Percentiles rank a stretch among this genome's conserved stretches.
Evolutionary conservation across 163 green algal genomes (phyloP).

Genomic region (Chloroidium sp.): DNA sequence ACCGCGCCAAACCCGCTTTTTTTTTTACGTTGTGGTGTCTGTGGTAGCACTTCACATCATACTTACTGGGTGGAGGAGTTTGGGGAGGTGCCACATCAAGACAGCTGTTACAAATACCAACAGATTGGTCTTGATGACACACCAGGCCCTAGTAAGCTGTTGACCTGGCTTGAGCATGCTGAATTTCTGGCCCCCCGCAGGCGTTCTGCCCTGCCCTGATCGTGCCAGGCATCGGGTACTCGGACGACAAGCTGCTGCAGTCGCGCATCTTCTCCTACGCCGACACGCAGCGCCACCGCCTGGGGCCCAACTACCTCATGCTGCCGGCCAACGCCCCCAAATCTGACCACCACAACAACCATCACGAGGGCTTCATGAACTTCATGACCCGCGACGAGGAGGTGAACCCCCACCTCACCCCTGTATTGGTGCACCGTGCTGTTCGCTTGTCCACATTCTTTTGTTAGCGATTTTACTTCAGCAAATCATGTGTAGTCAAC

Average conservation of each 20-base stretch:
- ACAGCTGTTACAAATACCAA: too few species aligned
- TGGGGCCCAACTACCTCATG: slow-evolving; percentile 93
- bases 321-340: slow-evolving; percentile 90
- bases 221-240: slow-evolving; percentile 73
- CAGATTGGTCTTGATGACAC: too few species aligned
- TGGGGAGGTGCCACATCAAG: too few species aligned
- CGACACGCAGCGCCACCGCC: slow-evolving; percentile 83
- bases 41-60: too few species aligned
- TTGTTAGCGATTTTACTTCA: neutral
- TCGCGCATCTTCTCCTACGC: slow-evolving; percentile 77
- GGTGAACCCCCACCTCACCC: slow-evolving; percentile 7
- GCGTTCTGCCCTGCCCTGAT: slow-evolving; percentile 84
- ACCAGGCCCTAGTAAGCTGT: too few species aligned
- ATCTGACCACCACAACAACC: slow-evolving; percentile 90
- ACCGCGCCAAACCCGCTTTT: too few species aligned
- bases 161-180: too few species aligned
- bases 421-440: neutral
- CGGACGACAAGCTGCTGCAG: slow-evolving; percentile 96
- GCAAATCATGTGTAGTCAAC: neutral
- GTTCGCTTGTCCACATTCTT: neutral
- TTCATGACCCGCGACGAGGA: slow-evolving; percentile 85
- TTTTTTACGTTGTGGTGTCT: too few species aligned
- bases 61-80: too few species aligned
- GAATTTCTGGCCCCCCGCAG: too few species aligned
- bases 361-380: slow-evolving; percentile 97